Base-by-base conservation (phyloP, 1,139 yeast species). In the Yamadazyma conglobata region DNA sequence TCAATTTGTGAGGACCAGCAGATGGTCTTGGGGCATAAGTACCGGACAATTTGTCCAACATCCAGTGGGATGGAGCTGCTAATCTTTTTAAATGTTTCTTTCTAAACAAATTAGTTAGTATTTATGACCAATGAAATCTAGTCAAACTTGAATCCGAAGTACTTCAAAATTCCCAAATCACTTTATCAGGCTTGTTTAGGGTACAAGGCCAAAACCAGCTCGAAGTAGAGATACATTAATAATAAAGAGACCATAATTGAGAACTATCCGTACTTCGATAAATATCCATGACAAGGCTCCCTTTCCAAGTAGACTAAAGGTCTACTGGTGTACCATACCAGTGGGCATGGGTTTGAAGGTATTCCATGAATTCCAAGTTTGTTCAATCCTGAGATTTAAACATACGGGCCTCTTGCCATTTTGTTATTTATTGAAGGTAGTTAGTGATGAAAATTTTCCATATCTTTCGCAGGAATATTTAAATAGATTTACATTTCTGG, bases 21-120 rank as follows among this genome's bases (percentile, higher is more conserved):
- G 96, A 87, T 65, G 97, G 95, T 80, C 97, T 89, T 77, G 98
- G 98, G 53, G 98, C 98, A 70, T 91, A 91, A 65, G 88, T 79
- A 66, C 99, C 99, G 69, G 96, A 85, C 77, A 93, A 79, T 79
- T 93, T 93, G 95, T 91, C 98, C 80, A 93, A 85, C 95, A 93
- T 86, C 98, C 98, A 93, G 84, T 93, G 98, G 78, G 89, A 84
- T 79, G 99, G 99, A 40, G 69, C 69, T 48, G 66, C 66, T 54
- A 62, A 60, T 61, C 68, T 62, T 54, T 60, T 62, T 50, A 61
- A 57, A 46, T 61, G 68, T 57, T 62, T 62, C 62, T 60, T 61
- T 39, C 30, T 27, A 21, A 15, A 11, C 10, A 10, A n/a, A 13
- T 13, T 21, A 7, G 31, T 87, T 88, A 70, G 88, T 80, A 84